Conservation (phyloP, 768 basidiomycete genomes). For the Leccinellum luteum region DNA sequence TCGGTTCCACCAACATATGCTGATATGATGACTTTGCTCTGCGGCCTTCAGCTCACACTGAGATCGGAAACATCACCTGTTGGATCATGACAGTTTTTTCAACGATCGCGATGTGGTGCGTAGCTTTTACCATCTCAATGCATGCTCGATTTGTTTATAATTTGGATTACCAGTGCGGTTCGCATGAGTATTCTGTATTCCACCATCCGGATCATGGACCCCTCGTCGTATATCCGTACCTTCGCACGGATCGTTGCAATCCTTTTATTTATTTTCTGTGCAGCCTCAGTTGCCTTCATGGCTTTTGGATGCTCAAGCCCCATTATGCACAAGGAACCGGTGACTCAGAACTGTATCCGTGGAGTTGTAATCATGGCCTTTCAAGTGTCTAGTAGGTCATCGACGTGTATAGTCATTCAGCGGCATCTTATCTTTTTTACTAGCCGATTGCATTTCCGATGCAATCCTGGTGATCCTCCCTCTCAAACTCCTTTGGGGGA, state of each 20-base stretch:
- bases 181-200: neutral
- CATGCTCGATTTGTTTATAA: neutral
- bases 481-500: conserved; percentile 10
- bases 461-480: neutral
- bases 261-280: neutral
- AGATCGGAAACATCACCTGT: neutral
- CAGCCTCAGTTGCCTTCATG: neutral
- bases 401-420: neutral
- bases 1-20: neutral
- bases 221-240: neutral
- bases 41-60: neutral
- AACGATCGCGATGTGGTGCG: neutral
- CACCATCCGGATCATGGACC: neutral
- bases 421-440: neutral
- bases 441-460: neutral
- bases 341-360: neutral
- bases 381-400: neutral
- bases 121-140: neutral
- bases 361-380: neutral
- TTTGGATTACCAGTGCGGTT: neutral
- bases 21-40: neutral
- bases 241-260: neutral
- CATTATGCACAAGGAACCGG: neutral
- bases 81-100: neutral
- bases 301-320: neutral